Evolutionary conservation across 352 stramenopile species (phyloP), one percentile per base, ranked within the genome.

Genomic region (Salisapilia sapeloensis): DNA sequence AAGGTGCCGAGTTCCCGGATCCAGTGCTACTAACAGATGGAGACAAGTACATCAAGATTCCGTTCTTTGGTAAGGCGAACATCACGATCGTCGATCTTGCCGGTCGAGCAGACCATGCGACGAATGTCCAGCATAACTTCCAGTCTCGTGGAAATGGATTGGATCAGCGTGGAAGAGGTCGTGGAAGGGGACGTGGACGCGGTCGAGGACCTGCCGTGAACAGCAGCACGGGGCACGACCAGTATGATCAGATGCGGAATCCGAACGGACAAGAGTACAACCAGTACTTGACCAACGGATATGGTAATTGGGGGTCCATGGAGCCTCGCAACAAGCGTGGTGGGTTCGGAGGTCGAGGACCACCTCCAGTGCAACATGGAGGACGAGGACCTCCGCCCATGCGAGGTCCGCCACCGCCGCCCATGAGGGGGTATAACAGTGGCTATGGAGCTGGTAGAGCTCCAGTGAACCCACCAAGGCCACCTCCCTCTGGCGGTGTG

Each of bases 61-160:
- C 72, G 20, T 82, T 80, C 51, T 81, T 89, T 14, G 72, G 69
- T 27, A 80, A 77, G 33, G 66, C 60, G 11, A 82, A 82, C 48
- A 89, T 89, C 46, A 85, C 71, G 38, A 85, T 89, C 25, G 65
- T 85, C 32, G 72, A 89, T 46, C 41, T 89, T 21, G 72, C 72
- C 1, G 72, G 72, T 10, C 53, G 47, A 22, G 52, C 60, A 2
- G 42, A 31, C 11, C 61, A 46, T 16, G 30, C 60, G 16, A 83
- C 69, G 7, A 80, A 81, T 40, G 58, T 77, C 18, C 58, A 64
- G 15, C 56, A 69, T 17, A 66, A 69, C 33, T 60, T 39, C 27
- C 59, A 60, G 43, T 59, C 42, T 21, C 37, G 42, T 27, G 40
- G 58, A 13, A 50, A 53, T 16, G 45, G 31, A 30, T 20, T 13